Percentiles rank a stretch among this genome's conserved stretches.
Conservation (phyloP, 257 asterid genomes). For the Fraxinus anomala region DNA sequence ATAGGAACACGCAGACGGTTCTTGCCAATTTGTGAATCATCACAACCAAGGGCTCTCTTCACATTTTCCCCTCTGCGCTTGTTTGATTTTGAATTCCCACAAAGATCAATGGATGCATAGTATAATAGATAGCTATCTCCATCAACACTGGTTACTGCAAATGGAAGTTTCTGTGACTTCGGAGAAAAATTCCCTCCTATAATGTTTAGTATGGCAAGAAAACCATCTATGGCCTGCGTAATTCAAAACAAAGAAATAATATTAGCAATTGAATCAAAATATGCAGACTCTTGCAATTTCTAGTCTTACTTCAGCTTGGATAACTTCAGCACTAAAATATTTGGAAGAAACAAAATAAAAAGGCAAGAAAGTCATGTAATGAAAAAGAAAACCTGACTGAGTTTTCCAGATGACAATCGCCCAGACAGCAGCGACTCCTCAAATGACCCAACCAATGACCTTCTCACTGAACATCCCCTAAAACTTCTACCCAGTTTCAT, state of each 20-base stretch:
- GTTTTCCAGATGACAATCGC: conserved; percentile 59
- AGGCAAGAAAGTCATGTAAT: conserved; percentile 13
- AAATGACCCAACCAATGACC: conserved; percentile 82
- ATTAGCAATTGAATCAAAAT: conserved; percentile 1
- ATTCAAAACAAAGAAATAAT: conserved; percentile 25
- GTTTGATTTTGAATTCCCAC: conserved; percentile 48
- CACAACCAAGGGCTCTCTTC: conserved; percentile 32
- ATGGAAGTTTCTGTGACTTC: conserved; percentile 76
- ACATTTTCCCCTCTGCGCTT: conserved; percentile 37
- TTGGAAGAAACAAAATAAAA: conserved; percentile 12
- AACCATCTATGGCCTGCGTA: conserved; percentile 72
- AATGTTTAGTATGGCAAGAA: conserved; percentile 73
- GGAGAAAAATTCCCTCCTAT: conserved; percentile 77
- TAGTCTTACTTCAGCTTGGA: not conserved
- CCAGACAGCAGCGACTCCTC: conserved; percentile 90
- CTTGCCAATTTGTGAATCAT: conserved; percentile 43
- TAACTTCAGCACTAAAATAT: not conserved
- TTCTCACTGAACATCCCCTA: conserved; percentile 61
- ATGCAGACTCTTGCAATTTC: not conserved
- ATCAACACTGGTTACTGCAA: conserved; percentile 66
- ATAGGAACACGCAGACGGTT: conserved; percentile 61
- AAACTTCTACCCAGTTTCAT: conserved; percentile 43
- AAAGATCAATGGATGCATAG: conserved; percentile 63
- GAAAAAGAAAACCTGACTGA: conserved; percentile 52
- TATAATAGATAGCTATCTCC: conserved; percentile 69